Evolutionary conservation across 2,329 filamentous ascomycete species (phyloP).

Genomic region (Xylariaceae sp.): DNA sequence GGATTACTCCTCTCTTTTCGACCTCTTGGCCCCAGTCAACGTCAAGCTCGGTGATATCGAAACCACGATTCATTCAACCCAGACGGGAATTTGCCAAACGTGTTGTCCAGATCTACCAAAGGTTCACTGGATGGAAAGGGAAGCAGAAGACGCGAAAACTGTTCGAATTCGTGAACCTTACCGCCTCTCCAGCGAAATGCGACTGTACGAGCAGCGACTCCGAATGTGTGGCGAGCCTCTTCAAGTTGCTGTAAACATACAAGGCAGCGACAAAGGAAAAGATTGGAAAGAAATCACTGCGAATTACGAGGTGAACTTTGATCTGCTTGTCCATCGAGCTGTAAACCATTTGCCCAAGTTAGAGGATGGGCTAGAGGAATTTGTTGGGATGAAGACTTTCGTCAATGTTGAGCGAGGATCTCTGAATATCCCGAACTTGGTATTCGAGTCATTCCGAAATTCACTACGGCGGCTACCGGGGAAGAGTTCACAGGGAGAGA

Average conservation of each 20-base stretch:
- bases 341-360: slow-evolving; percentile 4
- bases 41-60: slow-evolving; percentile 11
- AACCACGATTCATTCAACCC: not conserved
- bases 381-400: not conserved
- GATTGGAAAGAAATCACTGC: slow-evolving; percentile 14
- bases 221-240: slow-evolving; percentile 6
- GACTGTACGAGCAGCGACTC: slow-evolving; percentile 8
- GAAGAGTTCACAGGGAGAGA: not conserved
- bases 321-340: slow-evolving; percentile 15
- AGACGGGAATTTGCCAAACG: not conserved
- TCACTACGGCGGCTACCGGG: slow-evolving; percentile 9
- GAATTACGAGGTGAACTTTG: slow-evolving; percentile 16
- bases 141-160: not conserved
- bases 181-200: slow-evolving; percentile 14
- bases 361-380: not conserved
- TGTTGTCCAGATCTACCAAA: slow-evolving; percentile 5
- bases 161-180: slow-evolving; percentile 13
- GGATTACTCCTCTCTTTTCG: slow-evolving; percentile 19
- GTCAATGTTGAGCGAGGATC: slow-evolving; percentile 7
- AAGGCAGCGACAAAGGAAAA: not conserved
- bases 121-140: slow-evolving; percentile 19
- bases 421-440: slow-evolving; percentile 16
- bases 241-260: slow-evolving; percentile 12
- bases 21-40: slow-evolving; percentile 19
- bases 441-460: slow-evolving; percentile 17